Evolutionary conservation across 2,329 filamentous ascomycete species (phyloP).

Genomic region (Colletotrichum simmondsii): DNA sequence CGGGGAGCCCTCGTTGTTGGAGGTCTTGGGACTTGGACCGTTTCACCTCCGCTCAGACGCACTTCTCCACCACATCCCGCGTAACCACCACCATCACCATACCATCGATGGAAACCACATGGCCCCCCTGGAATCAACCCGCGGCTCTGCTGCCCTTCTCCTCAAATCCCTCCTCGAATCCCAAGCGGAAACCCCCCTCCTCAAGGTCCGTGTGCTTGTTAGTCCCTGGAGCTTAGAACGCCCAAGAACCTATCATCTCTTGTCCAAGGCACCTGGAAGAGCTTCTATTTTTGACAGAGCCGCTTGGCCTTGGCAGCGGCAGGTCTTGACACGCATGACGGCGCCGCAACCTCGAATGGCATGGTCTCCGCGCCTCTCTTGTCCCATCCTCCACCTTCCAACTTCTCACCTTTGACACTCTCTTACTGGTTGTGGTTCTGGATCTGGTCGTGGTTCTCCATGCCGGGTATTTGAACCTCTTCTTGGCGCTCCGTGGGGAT

Average conservation of each 20-base stretch:
- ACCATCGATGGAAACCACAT: neutral
- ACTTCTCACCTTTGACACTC: neutral
- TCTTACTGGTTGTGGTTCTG: neutral
- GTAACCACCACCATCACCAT: neutral
- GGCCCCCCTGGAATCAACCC: neutral
- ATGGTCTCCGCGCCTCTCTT: neutral
- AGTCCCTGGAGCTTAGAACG: neutral
- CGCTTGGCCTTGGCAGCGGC: conserved; percentile 26
- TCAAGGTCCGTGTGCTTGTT: neutral
- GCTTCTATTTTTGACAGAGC: conserved; percentile 32
- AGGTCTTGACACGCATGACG: conserved; percentile 29
- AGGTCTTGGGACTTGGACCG: conserved; percentile 30
- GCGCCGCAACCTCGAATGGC: conserved; percentile 11
- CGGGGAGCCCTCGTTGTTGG: conserved; percentile 15
- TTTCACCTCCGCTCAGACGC: conserved; percentile 34
- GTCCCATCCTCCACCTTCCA: neutral
- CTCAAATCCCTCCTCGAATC: no score
- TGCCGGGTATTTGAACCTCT: conserved; percentile 15
- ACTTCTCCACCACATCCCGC: conserved; percentile 8
- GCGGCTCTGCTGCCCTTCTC: conserved; percentile 1
- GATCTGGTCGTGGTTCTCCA: neutral
- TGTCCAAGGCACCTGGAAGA: neutral
- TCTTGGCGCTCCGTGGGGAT: conserved; percentile 18
- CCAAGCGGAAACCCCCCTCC: neutral
- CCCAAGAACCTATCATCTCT: conserved; percentile 20